Conservation (phyloP, 148 eudicot genomes). For the Amaranthus cruentus region DNA sequence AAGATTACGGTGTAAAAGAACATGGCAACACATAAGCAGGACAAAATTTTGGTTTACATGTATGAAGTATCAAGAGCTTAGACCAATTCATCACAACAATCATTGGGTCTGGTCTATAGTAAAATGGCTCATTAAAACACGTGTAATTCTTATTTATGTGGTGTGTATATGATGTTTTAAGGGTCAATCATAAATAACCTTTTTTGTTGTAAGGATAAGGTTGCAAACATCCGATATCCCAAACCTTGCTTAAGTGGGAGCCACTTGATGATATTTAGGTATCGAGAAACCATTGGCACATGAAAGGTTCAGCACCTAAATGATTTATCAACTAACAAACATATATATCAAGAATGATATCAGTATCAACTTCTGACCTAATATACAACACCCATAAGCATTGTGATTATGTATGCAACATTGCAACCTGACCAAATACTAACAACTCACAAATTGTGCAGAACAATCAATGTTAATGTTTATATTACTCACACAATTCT, state of each 20-base stretch:
- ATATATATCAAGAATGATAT: conserved; percentile 19
- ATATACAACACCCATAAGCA: conserved; percentile 9
- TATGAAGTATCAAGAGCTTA: conserved; percentile 8
- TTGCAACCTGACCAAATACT: conserved; percentile 14
- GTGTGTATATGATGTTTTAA: too few relatives aligned
- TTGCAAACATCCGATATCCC: too few relatives aligned
- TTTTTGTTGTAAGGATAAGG: too few relatives aligned
- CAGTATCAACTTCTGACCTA: conserved; percentile 31
- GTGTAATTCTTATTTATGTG: too few relatives aligned
- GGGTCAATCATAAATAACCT: too few relatives aligned
- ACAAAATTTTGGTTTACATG: not conserved
- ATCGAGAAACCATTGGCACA: not conserved
- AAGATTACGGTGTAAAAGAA: conserved; percentile 14
- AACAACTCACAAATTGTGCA: conserved; percentile 10
- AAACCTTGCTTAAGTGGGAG: too few relatives aligned
- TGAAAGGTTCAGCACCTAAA: conserved; percentile 8
- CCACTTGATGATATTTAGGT: too few relatives aligned
- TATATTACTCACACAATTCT: not conserved
- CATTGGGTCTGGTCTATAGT: conserved; percentile 27
- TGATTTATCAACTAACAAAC: conserved; percentile 18
- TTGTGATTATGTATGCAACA: conserved; percentile 18
- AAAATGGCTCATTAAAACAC: too few relatives aligned
- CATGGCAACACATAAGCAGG: conserved; percentile 8
- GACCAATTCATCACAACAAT: conserved; percentile 28
- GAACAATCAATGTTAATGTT: not conserved